Conservation (phyloP, 2,329 filamentous ascomycete genomes). For the Diaporthe helianthi region DNA sequence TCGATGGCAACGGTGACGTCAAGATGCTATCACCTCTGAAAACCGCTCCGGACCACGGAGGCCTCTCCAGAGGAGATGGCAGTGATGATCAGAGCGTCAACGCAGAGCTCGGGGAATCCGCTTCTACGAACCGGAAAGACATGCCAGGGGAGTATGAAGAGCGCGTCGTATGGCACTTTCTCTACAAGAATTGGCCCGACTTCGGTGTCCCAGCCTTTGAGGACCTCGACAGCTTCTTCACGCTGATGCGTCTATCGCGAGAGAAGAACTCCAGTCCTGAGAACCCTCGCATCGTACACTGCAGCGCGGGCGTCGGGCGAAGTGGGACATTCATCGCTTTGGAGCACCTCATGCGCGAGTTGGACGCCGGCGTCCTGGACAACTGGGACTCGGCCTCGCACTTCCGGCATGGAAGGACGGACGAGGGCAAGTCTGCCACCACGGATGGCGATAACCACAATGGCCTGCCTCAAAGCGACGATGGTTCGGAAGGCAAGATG, state of each 20-base stretch:
- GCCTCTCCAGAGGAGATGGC: neutral
- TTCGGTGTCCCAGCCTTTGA: conserved; percentile 79
- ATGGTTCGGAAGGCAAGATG: conserved; percentile 34
- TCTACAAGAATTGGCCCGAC: conserved; percentile 90
- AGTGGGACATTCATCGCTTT: conserved; percentile 96
- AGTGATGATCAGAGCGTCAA: conserved; percentile 14
- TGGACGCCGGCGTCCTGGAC: conserved; percentile 75
- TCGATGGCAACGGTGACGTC: conserved; percentile 34
- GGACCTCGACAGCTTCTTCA: conserved; percentile 72
- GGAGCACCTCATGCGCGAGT: conserved; percentile 86
- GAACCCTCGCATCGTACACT: conserved; percentile 84
- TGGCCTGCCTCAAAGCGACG: conserved; percentile 40
- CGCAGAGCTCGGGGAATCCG: conserved; percentile 8
- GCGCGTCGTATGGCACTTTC: conserved; percentile 79
- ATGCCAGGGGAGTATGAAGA: conserved; percentile 50
- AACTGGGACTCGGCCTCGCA: conserved; percentile 45
- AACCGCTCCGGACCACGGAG: neutral
- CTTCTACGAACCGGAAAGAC: conserved; percentile 37
- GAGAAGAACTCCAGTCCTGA: conserved; percentile 59
- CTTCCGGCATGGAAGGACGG: neutral
- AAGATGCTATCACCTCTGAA: conserved; percentile 35
- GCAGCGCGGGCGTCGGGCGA: conserved; percentile 90
- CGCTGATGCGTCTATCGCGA: conserved; percentile 72
- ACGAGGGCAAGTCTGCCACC: conserved; percentile 32
- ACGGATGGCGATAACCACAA: conserved; percentile 35